Conservation (phyloP, 2,329 filamentous ascomycete species). For the Ophiognomonia clavigignenti-juglandacearum region DNA sequence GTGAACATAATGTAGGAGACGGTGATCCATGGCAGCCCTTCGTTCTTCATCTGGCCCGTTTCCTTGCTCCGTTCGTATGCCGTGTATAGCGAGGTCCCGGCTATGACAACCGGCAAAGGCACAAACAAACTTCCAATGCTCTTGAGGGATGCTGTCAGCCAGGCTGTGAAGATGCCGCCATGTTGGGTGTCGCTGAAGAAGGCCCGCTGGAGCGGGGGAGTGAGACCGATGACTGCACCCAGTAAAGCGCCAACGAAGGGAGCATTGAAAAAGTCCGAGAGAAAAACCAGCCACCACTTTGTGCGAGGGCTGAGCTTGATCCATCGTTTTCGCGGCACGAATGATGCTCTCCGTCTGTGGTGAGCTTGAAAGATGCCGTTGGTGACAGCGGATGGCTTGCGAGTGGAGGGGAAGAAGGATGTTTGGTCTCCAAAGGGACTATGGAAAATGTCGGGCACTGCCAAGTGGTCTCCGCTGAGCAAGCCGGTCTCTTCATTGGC, state of each 20-base stretch:
- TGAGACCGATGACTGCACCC: slow-evolving; percentile 55
- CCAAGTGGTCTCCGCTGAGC: slow-evolving; percentile 27
- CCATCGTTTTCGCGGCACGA: slow-evolving; percentile 25
- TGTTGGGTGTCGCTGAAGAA: slow-evolving; percentile 56
- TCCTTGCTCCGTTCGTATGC: slow-evolving; percentile 41
- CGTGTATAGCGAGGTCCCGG: slow-evolving; percentile 59
- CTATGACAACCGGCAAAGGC: slow-evolving; percentile 59
- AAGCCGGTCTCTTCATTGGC: slow-evolving; percentile 46
- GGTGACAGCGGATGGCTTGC: not conserved
- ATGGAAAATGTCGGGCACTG: slow-evolving; percentile 10
- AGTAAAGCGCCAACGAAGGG: slow-evolving; percentile 56
- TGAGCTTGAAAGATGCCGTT: not conserved
- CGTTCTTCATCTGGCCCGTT: slow-evolving; percentile 20
- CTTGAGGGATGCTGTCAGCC: slow-evolving; percentile 57
- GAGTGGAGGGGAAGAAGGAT: slow-evolving; percentile 27
- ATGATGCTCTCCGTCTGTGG: slow-evolving; percentile 19
- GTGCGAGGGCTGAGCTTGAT: slow-evolving; percentile 21
- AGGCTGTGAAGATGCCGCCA: slow-evolving; percentile 62
- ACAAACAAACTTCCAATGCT: slow-evolving; percentile 62
- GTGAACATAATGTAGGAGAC: slow-evolving; percentile 48
- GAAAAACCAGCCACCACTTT: slow-evolving; percentile 30
- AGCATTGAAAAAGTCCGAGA: slow-evolving; percentile 52
- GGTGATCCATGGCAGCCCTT: slow-evolving; percentile 41
- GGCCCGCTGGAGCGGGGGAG: slow-evolving; percentile 51
- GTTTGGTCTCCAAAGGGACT: slow-evolving; percentile 15